These are phyloP conservation scores for Pichia sporocuriosa DNA, from an alignment of 805 yeast genomes.

Conservation along the genomic window DNA sequence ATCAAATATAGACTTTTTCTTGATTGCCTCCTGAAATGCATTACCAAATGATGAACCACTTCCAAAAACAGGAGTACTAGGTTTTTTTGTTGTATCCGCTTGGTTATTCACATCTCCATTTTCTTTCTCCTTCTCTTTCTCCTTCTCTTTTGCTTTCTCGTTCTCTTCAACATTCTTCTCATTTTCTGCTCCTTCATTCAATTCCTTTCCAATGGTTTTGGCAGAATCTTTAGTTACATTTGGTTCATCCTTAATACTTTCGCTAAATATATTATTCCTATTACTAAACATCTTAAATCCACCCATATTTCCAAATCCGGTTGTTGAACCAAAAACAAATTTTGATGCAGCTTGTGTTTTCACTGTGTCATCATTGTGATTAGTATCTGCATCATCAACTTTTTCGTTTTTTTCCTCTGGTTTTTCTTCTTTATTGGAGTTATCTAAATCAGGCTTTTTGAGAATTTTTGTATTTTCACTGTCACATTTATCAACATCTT, in stretches of 20 bases:
- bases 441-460: conserved; percentile 3
- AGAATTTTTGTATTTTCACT: too few species aligned
- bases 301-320: conserved; percentile 41
- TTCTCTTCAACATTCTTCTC: background rate
- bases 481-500: too few species aligned
- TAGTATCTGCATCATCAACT: background rate
- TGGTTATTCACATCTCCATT: background rate
- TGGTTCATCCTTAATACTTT: background rate
- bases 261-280: conserved; percentile 28
- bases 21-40: conserved; percentile 48
- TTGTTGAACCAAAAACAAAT: conserved; percentile 50
- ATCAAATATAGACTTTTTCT: conserved; percentile 55
- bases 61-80: conserved; percentile 32
- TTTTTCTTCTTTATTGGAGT: conserved; percentile 6
- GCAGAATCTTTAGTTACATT: background rate
- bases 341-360: conserved; percentile 13
- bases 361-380: background rate
- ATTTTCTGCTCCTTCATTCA: conserved; percentile 2
- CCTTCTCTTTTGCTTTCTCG: background rate
- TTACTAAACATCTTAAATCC: conserved; percentile 31
- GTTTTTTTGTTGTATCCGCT: background rate
- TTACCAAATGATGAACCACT: conserved; percentile 41
- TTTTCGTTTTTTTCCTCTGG: conserved; percentile 2
- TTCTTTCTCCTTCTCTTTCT: conserved; percentile 2
- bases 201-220: background rate